Evolutionary conservation across 2,329 filamentous ascomycete species (phyloP).

Genomic region (Aspergillus awamori): DNA sequence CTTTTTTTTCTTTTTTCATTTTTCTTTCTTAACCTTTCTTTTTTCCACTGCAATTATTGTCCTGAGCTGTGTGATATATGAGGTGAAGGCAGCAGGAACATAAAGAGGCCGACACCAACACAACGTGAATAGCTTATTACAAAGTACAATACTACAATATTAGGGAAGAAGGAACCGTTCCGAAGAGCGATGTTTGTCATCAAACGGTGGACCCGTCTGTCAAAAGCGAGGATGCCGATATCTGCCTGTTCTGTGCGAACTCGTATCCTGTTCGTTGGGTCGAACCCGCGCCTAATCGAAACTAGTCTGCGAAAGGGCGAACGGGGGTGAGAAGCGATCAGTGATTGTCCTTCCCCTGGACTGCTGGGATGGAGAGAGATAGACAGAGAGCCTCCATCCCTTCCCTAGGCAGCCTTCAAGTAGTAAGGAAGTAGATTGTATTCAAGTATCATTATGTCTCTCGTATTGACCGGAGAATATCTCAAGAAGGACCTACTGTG

Average conservation of each 20-base stretch:
- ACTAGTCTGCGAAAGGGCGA: neutral
- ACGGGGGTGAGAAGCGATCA: neutral
- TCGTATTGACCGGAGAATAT: neutral
- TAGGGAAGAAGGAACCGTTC: neutral
- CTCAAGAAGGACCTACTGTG: neutral
- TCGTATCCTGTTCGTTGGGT: neutral
- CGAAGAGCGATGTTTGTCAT: neutral
- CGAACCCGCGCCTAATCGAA: neutral
- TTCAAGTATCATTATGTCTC: too few species aligned
- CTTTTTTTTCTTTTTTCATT: neutral
- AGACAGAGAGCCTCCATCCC: too few species aligned
- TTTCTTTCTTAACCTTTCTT: neutral
- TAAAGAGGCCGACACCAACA: neutral
- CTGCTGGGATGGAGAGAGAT: too few species aligned
- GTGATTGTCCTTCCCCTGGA: neutral
- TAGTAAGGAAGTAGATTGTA: too few species aligned
- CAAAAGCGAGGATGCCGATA: neutral
- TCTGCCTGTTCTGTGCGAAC: slow-evolving; percentile 4
- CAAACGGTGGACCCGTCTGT: neutral
- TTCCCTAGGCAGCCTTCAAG: neutral
- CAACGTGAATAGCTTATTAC: neutral
- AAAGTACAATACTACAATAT: neutral
- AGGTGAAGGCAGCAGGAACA: neutral
- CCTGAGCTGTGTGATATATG: neutral
- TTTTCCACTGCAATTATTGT: neutral